Base-by-base conservation (phyloP, 805 yeast species). In the Saturnispora serradocipensis region DNA sequence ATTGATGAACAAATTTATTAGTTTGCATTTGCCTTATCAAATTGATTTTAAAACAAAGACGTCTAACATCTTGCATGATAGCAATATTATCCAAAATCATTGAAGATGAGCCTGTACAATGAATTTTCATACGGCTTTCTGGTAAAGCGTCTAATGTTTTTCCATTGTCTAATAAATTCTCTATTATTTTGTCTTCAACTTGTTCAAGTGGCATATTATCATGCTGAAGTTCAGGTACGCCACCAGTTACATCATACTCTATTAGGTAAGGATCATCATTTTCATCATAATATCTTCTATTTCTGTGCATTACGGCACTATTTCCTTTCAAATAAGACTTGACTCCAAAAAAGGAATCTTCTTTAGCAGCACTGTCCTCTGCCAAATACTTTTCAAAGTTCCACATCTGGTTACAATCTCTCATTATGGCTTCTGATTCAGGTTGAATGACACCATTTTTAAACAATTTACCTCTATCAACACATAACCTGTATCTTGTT, bases 1-100 rank as follows among this genome's bases (percentile, higher is more conserved):
- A 76, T 48, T 83, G 84, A 61, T 85, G 91, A 47, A 85, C 71
- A 65, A 81, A 82, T 53, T 81, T 84, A 48, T 84, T 87, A 18
- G 85, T 85, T 67, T 93, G 98, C 84, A 93, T 84, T 62, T 90
- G 90, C 57, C 96, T 74, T 53, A 93, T 87, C 46, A 89, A 70
- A 4, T 91, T 82, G 20, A 93, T 87, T 65, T 90, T 90, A 69
- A 88, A 86, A 64, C 97, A 90, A 4, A 88, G 74, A 56, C 83
- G 86, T 53, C 99, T 73, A 35, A 93, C 86, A 58, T 88, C 88
- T 68, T 91, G 97, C 74, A 93, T 87, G 56, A 84, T 78, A 1
- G 73, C 69, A 43, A 93, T 82, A 59, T 90, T 93, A 20, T 76
- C 74, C 58, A 78, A 73, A 51, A 87, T 70, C 8, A 80, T 70